A percentile compares a stretch with the other conserved stretches of the same genome.
Evolutionary conservation across 306 rosid genomes (phyloP).

Genomic region (Castanea mollissima): DNA sequence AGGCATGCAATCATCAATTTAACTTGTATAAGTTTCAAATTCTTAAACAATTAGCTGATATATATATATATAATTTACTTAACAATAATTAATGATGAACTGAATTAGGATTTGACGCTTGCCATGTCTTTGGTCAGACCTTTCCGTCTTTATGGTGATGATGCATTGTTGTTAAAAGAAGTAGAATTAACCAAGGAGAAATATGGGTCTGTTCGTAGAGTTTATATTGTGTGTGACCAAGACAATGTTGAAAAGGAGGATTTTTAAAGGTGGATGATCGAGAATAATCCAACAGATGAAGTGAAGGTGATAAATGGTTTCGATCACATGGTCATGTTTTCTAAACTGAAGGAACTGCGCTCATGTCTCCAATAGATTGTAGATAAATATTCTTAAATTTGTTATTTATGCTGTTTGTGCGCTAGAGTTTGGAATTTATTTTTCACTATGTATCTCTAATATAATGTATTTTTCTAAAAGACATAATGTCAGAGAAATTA

Average conservation of each 20-base stretch:
- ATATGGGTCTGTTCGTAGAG: conserved; percentile 39
- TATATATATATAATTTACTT: too few relatives aligned
- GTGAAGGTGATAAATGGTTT: conserved; percentile 34
- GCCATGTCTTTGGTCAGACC: conserved; percentile 36
- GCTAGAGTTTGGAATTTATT: background rate
- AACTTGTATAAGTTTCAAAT: background rate
- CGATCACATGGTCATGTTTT: conserved; percentile 59
- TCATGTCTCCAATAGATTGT: conserved; percentile 29
- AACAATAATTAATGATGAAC: too few relatives aligned
- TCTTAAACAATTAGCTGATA: too few relatives aligned
- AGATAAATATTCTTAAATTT: background rate
- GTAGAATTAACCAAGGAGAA: conserved; percentile 14
- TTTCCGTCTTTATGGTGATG: background rate
- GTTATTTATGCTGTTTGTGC: background rate
- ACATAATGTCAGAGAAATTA: too few relatives aligned
- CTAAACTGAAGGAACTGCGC: conserved; percentile 28
- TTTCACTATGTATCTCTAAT: too few relatives aligned
- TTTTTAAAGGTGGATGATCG: conserved; percentile 33
- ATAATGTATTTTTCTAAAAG: too few relatives aligned
- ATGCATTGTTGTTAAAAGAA: conserved; percentile 7
- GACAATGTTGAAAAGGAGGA: conserved; percentile 17
- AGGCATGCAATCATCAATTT: background rate
- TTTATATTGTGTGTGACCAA: conserved; percentile 33
- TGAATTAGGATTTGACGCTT: conserved; percentile 30
- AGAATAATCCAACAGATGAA: conserved; percentile 24